Evolutionary conservation across 345 rosid genomes (phyloP).

Genomic region (Melastoma malabathricum): DNA sequence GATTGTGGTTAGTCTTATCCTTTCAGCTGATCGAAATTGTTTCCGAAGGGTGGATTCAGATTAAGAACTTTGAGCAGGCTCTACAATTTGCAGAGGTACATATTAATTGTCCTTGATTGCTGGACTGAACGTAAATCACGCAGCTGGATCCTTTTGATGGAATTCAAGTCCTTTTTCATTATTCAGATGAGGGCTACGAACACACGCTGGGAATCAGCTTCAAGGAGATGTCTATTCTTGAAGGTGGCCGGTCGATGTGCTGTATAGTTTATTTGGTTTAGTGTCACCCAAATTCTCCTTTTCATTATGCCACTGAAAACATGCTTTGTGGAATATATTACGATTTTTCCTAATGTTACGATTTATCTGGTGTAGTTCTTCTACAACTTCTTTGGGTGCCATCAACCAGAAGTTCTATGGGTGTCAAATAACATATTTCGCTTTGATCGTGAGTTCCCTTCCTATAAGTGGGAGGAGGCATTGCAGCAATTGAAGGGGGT

Average conservation of each 20-base stretch:
- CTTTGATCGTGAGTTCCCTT: conserved; percentile 13
- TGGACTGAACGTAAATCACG: background rate
- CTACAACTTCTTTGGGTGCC: too few species aligned
- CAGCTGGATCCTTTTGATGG: conserved; percentile 2
- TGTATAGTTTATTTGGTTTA: background rate
- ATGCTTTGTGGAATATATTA: conserved; percentile 19
- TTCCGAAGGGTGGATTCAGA: conserved; percentile 56
- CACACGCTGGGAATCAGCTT: conserved; percentile 18
- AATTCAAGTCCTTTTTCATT: background rate
- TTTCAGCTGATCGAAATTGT: conserved; percentile 43
- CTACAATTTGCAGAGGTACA: conserved; percentile 28
- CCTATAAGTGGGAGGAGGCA: conserved; percentile 21
- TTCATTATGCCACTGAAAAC: conserved; percentile 7
- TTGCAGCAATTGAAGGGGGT: conserved; percentile 22
- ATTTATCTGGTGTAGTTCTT: too few species aligned
- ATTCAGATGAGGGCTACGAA: conserved; percentile 28
- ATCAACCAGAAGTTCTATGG: too few species aligned
- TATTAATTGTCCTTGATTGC: background rate
- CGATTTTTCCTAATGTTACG: too few species aligned
- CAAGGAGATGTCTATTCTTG: conserved; percentile 31
- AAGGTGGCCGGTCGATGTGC: conserved; percentile 24
- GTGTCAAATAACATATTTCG: conserved; percentile 5
- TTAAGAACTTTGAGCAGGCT: conserved; percentile 65
- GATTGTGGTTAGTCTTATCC: background rate
- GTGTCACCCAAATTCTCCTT: background rate